Conservation (phyloP, 2,329 filamentous ascomycete species). For the Coleophoma cylindrospora region DNA sequence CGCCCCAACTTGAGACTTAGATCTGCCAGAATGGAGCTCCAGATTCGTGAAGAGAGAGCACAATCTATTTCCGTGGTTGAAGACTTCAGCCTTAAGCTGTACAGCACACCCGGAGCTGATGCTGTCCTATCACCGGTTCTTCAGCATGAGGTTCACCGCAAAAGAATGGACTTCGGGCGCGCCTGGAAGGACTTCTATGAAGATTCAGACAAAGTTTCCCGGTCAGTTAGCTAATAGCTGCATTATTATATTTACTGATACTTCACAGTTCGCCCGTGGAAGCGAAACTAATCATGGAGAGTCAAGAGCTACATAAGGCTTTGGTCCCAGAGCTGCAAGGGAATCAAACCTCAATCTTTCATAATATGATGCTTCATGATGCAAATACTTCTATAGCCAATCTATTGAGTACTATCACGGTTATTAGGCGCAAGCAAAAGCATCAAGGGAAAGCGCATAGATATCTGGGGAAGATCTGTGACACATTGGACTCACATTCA, state of each 20-base stretch:
- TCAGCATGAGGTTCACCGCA: not conserved
- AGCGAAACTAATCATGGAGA: not conserved
- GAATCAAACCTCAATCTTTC: not conserved
- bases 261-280: not conserved
- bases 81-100: not conserved
- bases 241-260: not conserved
- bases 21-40: not conserved
- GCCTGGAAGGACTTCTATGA: not conserved
- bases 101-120: not conserved
- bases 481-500: not conserved
- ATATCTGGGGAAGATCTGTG: not conserved
- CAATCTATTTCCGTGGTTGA: not conserved
- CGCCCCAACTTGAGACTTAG: not conserved
- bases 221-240: not conserved
- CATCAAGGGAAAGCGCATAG: not conserved
- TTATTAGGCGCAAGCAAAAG: not conserved
- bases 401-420: not conserved
- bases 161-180: not conserved
- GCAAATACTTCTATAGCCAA: not conserved
- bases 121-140: not conserved
- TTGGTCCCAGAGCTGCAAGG: not conserved
- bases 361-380: not conserved
- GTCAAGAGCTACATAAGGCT: not conserved
- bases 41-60: not conserved
- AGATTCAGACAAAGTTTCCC: not conserved